Evolutionary conservation across 2,329 filamentous ascomycete genomes (phyloP), one percentile per base, ranked within the genome.

Genomic region (Fusarium protoensiforme): DNA sequence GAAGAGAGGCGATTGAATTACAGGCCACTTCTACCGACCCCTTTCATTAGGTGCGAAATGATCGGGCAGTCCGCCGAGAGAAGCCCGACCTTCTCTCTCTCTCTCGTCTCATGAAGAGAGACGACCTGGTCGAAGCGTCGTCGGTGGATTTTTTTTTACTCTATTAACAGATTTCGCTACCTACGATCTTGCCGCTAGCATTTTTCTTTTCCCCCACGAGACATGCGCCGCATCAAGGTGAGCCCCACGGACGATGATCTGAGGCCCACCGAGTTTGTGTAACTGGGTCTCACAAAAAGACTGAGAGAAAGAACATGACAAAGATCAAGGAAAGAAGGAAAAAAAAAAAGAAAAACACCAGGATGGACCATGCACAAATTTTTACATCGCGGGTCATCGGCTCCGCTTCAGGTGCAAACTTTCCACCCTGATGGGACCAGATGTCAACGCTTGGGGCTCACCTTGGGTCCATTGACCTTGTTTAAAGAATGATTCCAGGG

Each of bases 331-430:
- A 48, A 48, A 48, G 9, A 48, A 48, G n/a, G 18, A 29, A 48
- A 72, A 53, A 51, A 59, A 38, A 48, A 29, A 27, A 29, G 56
- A 72, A 53, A 51, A 59, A 38, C 71, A 68, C 75, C 60, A 61
- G 71, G 73, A 69, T 77, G 64, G 18, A 65, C 68, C 74, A 71
- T 76, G 74, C 39, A 58, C 29, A 66, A 53, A 72, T 59, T 75
- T 66, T 66, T 64, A 31, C 33, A 46, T 59, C 48, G 56, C 57
- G 68, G 61, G 22, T 43, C 41, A 22, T 69, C 59, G 70, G 70
- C 58, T 74, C 71, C 68, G 67, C 72, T 71, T 39, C 61, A 56
- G 57, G 33, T 64, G 64, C 33, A 63, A 54, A 70, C 41, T 57
- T 63, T 70, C 58, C 41, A 46, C 56, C 48, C 46, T 43, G 48